Conservation (phyloP, 805 yeast genomes). For the Kuraishia ogatae region DNA sequence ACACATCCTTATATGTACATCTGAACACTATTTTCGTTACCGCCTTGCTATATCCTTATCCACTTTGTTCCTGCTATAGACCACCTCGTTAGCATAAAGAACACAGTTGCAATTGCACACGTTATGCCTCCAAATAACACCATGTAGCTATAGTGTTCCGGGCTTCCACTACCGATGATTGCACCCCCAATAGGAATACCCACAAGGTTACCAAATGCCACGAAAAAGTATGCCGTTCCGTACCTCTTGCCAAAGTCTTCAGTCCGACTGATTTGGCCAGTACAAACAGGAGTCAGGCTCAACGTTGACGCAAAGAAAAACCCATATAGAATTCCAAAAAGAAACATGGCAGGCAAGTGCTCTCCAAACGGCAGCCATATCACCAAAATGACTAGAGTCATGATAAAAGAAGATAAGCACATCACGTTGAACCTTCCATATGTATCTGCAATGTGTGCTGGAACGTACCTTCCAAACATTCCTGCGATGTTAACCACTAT, state of each 20-base stretch:
- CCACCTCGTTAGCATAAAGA: not conserved
- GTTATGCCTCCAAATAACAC: conserved; percentile 20
- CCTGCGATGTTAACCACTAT: conserved; percentile 37
- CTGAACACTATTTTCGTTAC: not conserved
- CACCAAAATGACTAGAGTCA: conserved; percentile 32
- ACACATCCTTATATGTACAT: too few relatives aligned
- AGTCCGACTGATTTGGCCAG: conserved; percentile 56
- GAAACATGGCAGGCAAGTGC: conserved; percentile 31
- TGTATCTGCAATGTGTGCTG: conserved; percentile 42
- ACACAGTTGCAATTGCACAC: not conserved
- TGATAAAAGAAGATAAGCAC: conserved; percentile 31
- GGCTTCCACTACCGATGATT: conserved; percentile 26
- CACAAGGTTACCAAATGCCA: conserved; percentile 40
- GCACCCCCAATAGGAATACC: conserved; percentile 42
- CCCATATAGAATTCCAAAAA: conserved; percentile 48
- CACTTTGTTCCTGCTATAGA: not conserved
- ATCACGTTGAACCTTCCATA: conserved; percentile 48
- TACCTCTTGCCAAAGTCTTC: conserved; percentile 60
- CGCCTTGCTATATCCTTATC: not conserved
- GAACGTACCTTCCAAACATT: conserved; percentile 40
- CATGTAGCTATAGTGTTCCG: conserved; percentile 20
- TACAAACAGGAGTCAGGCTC: conserved; percentile 59
- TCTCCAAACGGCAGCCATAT: conserved; percentile 59
- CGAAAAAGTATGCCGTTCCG: conserved; percentile 57
- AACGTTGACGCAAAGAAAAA: conserved; percentile 54